Percentiles rank a stretch among this genome's conserved stretches.
phyloP scores from a whole-genome alignment of 768 basidiomycete genomes.

The Pisolithus tinctorius region DNA sequence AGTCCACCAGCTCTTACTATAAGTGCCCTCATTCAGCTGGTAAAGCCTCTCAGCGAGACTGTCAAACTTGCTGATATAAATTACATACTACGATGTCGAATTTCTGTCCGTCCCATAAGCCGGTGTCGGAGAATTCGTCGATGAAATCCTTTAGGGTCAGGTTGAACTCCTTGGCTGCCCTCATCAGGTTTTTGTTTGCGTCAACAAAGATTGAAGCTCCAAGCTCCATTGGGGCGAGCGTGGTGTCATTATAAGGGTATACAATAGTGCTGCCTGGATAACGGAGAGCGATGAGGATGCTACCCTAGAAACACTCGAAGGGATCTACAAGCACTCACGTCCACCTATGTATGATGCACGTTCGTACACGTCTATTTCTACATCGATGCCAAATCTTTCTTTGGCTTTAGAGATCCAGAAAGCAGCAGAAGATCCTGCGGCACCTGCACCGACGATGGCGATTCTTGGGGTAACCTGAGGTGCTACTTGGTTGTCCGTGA shows the following conservation, averaged over 20 bases:
- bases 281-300: conserved; percentile 3
- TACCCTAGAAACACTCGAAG: not conserved
- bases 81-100: conserved; percentile 57
- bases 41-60: not conserved
- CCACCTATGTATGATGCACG: conserved; percentile 72
- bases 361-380: conserved; percentile 85
- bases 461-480: conserved; percentile 42
- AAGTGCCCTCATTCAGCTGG: conserved; percentile 37
- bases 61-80: no score
- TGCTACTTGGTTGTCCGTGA: conserved; percentile 11
- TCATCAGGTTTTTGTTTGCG: conserved; percentile 62
- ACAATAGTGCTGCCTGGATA: conserved; percentile 68
- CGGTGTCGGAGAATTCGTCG: conserved; percentile 41
- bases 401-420: conserved; percentile 80
- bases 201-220: conserved; percentile 86
- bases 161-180: conserved; percentile 78
- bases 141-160: conserved; percentile 50
- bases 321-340: conserved; percentile 45
- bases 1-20: conserved; percentile 54
- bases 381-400: conserved; percentile 57
- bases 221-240: conserved; percentile 63
- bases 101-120: conserved; percentile 79
- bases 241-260: conserved; percentile 58
- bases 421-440: conserved; percentile 77
- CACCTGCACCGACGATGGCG: conserved; percentile 89